phyloP scores from a whole-genome alignment of 2,329 filamentous ascomycete species.

The Atkinsonella hypoxylon region DNA sequence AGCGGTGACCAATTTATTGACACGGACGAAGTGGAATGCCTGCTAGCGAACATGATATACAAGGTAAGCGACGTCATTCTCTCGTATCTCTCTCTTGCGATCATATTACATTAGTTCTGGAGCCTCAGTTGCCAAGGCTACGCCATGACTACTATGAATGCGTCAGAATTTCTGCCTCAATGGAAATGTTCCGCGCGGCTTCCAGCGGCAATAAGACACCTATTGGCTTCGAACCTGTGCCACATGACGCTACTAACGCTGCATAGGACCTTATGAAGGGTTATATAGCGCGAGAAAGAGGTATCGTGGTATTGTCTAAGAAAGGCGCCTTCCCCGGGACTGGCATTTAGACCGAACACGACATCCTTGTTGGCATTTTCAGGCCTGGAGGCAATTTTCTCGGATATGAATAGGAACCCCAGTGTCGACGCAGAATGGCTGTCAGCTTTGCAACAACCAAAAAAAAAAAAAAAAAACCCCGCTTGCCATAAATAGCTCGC shows the following conservation, averaged over 20 bases:
- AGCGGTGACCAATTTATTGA: constrained; percentile 57
- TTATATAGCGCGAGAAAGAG: constrained; percentile 85
- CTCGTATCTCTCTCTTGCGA: neutral
- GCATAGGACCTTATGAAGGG: constrained; percentile 85
- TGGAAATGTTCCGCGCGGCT: neutral
- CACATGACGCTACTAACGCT: constrained; percentile 13
- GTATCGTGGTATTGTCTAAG: constrained; percentile 87
- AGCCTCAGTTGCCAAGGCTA: neutral
- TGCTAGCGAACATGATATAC: constrained; percentile 94
- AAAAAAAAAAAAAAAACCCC: too few relatives aligned
- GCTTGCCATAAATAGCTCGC: too few relatives aligned
- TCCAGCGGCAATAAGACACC: neutral
- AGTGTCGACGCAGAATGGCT: too few relatives aligned
- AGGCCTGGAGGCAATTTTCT: too few relatives aligned
- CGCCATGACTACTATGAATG: neutral
- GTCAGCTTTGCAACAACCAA: too few relatives aligned
- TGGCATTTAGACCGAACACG: constrained; percentile 37
- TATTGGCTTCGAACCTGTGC: neutral
- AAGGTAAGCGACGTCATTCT: constrained; percentile 50
- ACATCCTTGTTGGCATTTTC: too few relatives aligned
- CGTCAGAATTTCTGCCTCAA: neutral
- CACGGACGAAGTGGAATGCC: constrained; percentile 86
- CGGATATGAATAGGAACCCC: too few relatives aligned
- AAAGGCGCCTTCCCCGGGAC: constrained; percentile 89
- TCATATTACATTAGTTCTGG: neutral